Percentiles rank a stretch among this genome's conserved stretches.
These are phyloP conservation scores for Coemansia sp. DNA, from an alignment of 192 early-diverging fungal genomes.

Conservation along the genomic window DNA sequence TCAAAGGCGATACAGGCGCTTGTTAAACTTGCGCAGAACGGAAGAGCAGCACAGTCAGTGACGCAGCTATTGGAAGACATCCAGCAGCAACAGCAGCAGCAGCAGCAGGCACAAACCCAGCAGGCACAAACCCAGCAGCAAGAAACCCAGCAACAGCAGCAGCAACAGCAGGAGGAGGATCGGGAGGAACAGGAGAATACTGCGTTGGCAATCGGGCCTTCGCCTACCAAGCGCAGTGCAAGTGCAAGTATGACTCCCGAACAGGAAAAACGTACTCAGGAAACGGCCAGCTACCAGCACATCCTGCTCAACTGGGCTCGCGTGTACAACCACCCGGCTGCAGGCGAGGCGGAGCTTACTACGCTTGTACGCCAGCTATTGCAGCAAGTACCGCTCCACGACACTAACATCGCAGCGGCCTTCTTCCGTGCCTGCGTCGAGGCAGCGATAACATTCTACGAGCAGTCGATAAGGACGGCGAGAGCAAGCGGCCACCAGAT, in stretches of 20 bases:
- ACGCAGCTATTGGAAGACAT: conserved; percentile 40
- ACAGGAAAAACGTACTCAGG: conserved; percentile 13
- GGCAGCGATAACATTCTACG: conserved; percentile 73
- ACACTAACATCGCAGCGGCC: conserved; percentile 72
- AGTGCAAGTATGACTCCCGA: background rate
- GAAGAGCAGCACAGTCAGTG: conserved; percentile 58
- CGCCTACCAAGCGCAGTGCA: conserved; percentile 2
- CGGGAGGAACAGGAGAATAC: background rate
- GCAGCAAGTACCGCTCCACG: conserved; percentile 72
- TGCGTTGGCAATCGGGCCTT: background rate
- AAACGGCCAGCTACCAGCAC: conserved; percentile 52
- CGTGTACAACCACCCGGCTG: conserved; percentile 49
- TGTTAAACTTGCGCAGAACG: conserved; percentile 60
- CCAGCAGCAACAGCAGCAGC: conserved; percentile 29
- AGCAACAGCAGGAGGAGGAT: background rate
- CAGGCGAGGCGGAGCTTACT: conserved; percentile 44
- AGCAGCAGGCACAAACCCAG: conserved; percentile 1
- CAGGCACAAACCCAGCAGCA: background rate
- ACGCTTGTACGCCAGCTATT: conserved; percentile 64
- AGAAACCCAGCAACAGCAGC: background rate
- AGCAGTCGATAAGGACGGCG: conserved; percentile 26
- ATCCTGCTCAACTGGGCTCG: conserved; percentile 54
- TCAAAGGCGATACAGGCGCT: conserved; percentile 74
- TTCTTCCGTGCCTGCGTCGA: conserved; percentile 93
- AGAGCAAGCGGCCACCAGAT: conserved; percentile 64